Base-by-base conservation (phyloP, 257 asterid species). In the Echium plantagineum region DNA sequence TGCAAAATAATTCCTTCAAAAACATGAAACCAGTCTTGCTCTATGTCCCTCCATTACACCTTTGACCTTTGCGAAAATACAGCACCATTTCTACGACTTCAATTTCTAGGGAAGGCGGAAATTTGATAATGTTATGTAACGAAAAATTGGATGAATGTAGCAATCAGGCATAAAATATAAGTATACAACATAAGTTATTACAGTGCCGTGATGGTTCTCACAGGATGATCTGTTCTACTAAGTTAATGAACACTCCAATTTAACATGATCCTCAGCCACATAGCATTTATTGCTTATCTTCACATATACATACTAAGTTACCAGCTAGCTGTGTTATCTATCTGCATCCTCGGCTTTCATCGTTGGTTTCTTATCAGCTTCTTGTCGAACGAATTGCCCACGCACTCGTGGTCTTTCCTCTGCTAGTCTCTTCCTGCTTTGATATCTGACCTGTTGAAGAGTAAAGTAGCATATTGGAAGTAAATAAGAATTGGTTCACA, bases 401-500 rank as follows among this genome's bases (percentile, higher is more conserved):
- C 77, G 72, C 28, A 75, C 63, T 3, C 84, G 85, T n/a, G 85
- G 80, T 69, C 85, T 68, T 66, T 70, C 73, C 61, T 79, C 85
- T 26, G 85, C 85, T 16, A 79, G 66, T 54, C 69, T 70, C 72
- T 79, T 75, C 63, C 85, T 70, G 69, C 81, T 71, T 59, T 79
- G 80, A 59, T 79, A 79, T 66, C 81, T 69, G 10, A 79, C 81
- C 85, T 79, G 69, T 22, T 68, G 28, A 59, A 9, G 19, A 21
- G 9, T 6, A 60, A 9, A 15, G 21, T 10, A 57, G 6, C 19
- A 20, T 24, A 10, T 32, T 26, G 1, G 24, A 47, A 49, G 19
- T 26, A 58, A 7, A 18, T 38, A 24, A 24, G 26, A 51, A 15
- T 35, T 35, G 17, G 16, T 42, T 42, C 1, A 5, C 49, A 42